Evolutionary conservation across 306 rosid species (phyloP), one percentile per base, ranked within the genome.

Genomic region (Trifolium subterraneum): DNA sequence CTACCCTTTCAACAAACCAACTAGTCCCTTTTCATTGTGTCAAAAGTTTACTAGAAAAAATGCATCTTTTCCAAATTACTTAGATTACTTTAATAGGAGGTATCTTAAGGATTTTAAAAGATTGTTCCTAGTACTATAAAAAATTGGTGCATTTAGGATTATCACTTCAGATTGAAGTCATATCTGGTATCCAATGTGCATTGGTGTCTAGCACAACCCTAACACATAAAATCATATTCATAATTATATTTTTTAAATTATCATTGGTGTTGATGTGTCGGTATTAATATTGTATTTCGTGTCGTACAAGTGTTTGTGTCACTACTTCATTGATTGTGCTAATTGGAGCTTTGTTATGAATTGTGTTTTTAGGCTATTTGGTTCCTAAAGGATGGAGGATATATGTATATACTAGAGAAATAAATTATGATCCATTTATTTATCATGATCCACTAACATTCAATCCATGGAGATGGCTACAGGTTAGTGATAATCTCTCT

Each of bases 391-490:
- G 97, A 33, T 95, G 99, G 99, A 92, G 94, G 48, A 95, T 95
- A 31, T 95, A 95, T 70, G 97, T 95, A 10, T 95, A 95, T 58
- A 95, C 99, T 12, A 88, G 99, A 78, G 99, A 95, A 88, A 87
- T 84, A 16, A 95, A 95, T 66, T 95, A 95, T 77, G 96, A 95
- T 39, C 82, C 77, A 15, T 81, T 78, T 82, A 79, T 88, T 38
- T 95, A 95, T 78, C 83, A 93, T 5, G 99, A 95, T 6, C 99
- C 99, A 16, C 83, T 87, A 8, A 75, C 84, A 63, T 95, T 95
- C 73, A 86, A 95, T 55, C 99, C 99, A 18, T 92, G 99, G 99
- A 88, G 99, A 90, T 95, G 99, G 99, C 86, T 95, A 1, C 39
- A 36, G 96, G 98, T 94, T 75, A n/a, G 91, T 84, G 4, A 69